Base-by-base conservation (phyloP, 352 stramenopile species). In the Saprolegnia diclina region DNA sequence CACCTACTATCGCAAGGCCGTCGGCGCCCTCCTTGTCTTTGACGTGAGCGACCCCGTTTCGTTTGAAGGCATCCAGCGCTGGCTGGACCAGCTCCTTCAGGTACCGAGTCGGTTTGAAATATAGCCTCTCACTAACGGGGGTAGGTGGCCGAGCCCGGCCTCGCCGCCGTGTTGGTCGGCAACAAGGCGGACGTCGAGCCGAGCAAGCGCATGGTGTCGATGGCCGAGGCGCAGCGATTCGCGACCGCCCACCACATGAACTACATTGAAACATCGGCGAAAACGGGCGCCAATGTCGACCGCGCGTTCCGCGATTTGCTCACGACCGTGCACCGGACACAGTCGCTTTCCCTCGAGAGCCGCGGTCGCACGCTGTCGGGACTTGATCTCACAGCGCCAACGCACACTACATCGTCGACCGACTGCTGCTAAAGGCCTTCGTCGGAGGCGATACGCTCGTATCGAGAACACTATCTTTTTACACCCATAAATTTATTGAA, bases 1-100 rank as follows among this genome's bases (percentile, higher is more conserved):
- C 11, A 94, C 88, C 4, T 96, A 94, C 73, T 96, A 96, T 66
- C 83, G 88, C 48, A 94, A 92, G 65, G 81, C 83, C 24, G 76
- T 87, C 19, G 84, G 84, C 0, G 84, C 82, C 18, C 73, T 92
- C n/a, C 65, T 92, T 6, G 83, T 92, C n/a, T 92, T 89, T 50
- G 84, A 92, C 61, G 76, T 92, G 11, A 78, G 76, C 21, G 80
- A 90, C 53, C 76, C 78, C 14, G 52, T 75, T 4, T 90, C 78
- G 52, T 72, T 90, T 29, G 68, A 77, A 1, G 82, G 79, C 14
- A 71, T 90, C 10, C 79, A 90, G 63, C 78, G 75, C 16, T 92
- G 84, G 84, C 79, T 91, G 7, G 79, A 90, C 56, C 79, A 92
- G 53, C 46, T 92, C 42, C 76, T 90, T 5, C 88, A 88, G 61